Base-by-base conservation (phyloP, 805 yeast genomes). In the Lipomyces yamadae region DNA sequence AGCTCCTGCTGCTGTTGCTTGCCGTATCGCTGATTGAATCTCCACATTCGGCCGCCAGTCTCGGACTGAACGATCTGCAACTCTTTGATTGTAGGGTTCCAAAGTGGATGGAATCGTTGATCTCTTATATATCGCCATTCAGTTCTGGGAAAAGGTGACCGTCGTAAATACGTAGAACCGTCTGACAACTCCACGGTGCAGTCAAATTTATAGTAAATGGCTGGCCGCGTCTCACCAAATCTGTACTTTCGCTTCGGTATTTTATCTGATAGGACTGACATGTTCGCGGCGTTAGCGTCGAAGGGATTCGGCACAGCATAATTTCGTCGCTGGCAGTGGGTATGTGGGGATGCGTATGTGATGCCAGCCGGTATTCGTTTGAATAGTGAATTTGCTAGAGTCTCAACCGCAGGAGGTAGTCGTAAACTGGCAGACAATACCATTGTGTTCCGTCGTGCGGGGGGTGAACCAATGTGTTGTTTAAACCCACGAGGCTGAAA, bases 151-250 rank as follows among this genome's bases (percentile, higher is more conserved):
- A 87, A 91, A 71, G 90, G 96, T 0, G 97, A 87, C 73, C 90
- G 84, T 78, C 99, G 85, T 45, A 81, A 81, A 42, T 92, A 82
- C 1, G 96, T 97, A 37, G 97, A 90, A 1, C 99, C 99, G 77
- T 95, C 99, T 71, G 96, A 89, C 66, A 93, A 83, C 78, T 94
- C 97, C n/a, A 95, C 93, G 48, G 84, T 79, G 39, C 93, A 89
- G 70, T 94, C 92, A 77, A 95, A 95, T 77, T 91, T 91, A 80
- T 94, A 85, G 78, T 91, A 93, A 53, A 95, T 89, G 42, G 97
- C 92, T 1, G 98, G 98, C 78, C 98, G 86, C 18, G 97, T 92
- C 76, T 90, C 90, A 64, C 98, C 98, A 64, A 75, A 74, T 4
- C 74, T 71, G 35, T 79, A 77, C 60, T 78, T 77, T 15, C 76